Base-by-base conservation (phyloP, 148 eudicot species). In the Rhododendron ferrugineum region DNA sequence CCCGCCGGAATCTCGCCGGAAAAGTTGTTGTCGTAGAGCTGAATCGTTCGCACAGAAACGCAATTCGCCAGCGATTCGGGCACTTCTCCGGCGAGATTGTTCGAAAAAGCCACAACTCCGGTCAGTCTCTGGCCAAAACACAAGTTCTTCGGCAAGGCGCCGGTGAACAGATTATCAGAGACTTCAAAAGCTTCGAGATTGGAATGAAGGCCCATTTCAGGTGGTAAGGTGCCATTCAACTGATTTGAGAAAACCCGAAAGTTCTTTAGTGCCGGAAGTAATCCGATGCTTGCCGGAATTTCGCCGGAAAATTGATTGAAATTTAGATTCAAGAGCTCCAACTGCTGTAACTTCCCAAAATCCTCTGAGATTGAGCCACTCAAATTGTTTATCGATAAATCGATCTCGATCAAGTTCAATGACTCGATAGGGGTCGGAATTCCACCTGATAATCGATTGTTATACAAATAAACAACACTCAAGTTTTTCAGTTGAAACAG, bases 401-500 rank as follows among this genome's bases (percentile, higher is more conserved):
- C 94, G 32, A 94, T 46, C 54, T 86, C 86, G n/a, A 50, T 80
- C 89, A 92, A 85, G 72, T 85, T 88, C 26, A 83, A 60, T 40
- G 91, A 88, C 52, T 91, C 81, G 42, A 94, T 87, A 5, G 73
- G 84, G 16, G 68, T 80, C 6, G 98, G 98, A 52, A 96, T 85
- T 30, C 62, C 81, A 8, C 98, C 98, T 0, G 93, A 90, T 7
- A 96, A 82, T 11, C 5, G 30, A 36, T 96, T 96, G 0, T 84
- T 60, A 34, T 84, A 89, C 88, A 96, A 87, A 30, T 90, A 91
- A 2, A 96, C 44, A 2, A 42, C 1, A 1, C 83, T 88, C 86
- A 96, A 79, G 75, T 93, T 93, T 87, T 91, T 89, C 28, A 94
- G 80, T 88, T 84, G 82, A 85, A 96, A 93, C 88, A 96, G 62